Percentiles rank a stretch among this genome's conserved stretches.
Conservation (phyloP, 192 early-diverging fungal species). For the Funneliformis mosseae region DNA sequence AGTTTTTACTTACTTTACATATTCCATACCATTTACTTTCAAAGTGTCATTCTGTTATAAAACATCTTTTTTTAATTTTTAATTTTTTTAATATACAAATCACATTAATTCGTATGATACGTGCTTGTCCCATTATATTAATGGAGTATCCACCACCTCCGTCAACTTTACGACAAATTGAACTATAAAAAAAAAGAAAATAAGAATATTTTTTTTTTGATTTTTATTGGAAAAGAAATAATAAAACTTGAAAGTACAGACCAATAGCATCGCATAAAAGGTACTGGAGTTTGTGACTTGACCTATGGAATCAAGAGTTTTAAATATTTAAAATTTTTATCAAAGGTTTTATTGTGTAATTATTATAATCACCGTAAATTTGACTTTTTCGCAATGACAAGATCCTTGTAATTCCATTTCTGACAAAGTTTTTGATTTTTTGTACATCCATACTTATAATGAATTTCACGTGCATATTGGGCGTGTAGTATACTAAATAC, state of each 20-base stretch:
- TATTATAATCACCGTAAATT: slow-evolving; percentile 42
- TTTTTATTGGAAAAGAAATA: neutral
- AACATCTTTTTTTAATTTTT: neutral
- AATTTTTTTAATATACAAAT: neutral
- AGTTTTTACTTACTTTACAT: slow-evolving; percentile 31
- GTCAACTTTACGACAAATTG: slow-evolving; percentile 66
- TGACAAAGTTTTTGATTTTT: neutral
- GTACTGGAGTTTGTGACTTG: slow-evolving; percentile 51
- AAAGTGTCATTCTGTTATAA: slow-evolving; percentile 37
- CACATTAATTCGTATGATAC: neutral
- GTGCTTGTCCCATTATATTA: slow-evolving; percentile 56
- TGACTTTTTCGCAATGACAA: slow-evolving; percentile 63
- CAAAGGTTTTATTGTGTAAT: neutral
- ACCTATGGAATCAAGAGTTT: slow-evolving; percentile 12
- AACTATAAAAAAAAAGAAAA: slow-evolving; percentile 37
- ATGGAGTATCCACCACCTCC: slow-evolving; percentile 61
- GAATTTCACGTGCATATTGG: neutral
- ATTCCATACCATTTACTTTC: slow-evolving; percentile 39
- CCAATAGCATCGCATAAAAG: slow-evolving; percentile 63
- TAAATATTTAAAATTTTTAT: neutral
- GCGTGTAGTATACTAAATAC: too few relatives aligned
- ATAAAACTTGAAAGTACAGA: slow-evolving; percentile 4
- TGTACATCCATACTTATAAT: neutral
- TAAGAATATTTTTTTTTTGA: too few relatives aligned
- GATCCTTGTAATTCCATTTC: slow-evolving; percentile 57